Conservation (phyloP, 2,329 filamentous ascomycete species). For the Blumeria graminis region DNA sequence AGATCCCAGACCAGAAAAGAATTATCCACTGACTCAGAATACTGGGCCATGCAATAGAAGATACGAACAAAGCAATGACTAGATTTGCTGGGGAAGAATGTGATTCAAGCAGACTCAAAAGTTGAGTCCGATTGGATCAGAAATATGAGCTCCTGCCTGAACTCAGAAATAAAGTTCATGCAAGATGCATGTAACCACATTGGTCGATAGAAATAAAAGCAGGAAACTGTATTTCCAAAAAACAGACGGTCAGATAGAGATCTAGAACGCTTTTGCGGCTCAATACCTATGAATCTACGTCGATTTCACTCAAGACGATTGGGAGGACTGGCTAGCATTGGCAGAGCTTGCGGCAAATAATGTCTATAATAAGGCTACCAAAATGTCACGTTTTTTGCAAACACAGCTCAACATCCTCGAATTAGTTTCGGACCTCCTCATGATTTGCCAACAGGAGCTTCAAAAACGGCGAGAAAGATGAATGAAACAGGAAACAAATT, state of each 20-base stretch:
- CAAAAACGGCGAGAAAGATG: not conserved
- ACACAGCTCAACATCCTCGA: conserved; percentile 2
- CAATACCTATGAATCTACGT: conserved; percentile 4
- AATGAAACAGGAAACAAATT: not conserved
- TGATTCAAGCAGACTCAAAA: too few species aligned
- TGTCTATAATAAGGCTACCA: conserved; percentile 1
- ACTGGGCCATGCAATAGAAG: too few species aligned
- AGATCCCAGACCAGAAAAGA: too few species aligned
- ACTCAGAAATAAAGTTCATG: too few species aligned
- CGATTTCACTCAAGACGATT: conserved; percentile 7
- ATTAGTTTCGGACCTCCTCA: not conserved
- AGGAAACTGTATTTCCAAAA: too few species aligned
- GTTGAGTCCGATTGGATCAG: too few species aligned
- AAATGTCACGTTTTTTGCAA: conserved; percentile 5
- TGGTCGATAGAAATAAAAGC: too few species aligned
- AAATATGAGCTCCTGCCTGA: too few species aligned
- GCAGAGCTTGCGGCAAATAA: conserved; percentile 7
- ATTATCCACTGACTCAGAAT: too few species aligned
- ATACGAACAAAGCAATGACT: too few species aligned
- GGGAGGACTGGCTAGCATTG: conserved; percentile 4
- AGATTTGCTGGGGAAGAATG: too few species aligned
- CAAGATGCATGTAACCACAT: too few species aligned
- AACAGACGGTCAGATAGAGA: conserved; percentile 7
- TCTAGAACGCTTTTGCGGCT: conserved; percentile 4
- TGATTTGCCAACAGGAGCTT: not conserved